phyloP scores from a whole-genome alignment of 2,329 filamentous ascomycete species.

The Cladosporium sphaerospermum region DNA sequence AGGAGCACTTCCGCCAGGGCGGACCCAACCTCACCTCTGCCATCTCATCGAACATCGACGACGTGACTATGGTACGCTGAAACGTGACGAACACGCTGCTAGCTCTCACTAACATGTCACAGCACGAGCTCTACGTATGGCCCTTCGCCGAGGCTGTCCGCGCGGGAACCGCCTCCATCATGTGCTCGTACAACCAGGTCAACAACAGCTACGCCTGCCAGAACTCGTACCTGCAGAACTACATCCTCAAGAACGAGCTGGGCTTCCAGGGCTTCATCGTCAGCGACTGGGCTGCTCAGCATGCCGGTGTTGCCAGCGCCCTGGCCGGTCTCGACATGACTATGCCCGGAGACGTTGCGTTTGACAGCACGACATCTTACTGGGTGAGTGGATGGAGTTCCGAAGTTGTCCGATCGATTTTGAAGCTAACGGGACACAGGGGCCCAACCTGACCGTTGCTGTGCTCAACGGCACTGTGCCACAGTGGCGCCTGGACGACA shows the following conservation, averaged over 20 bases:
- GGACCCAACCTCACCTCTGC: constrained; percentile 38
- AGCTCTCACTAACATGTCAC: constrained; percentile 40
- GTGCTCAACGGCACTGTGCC: constrained; percentile 86
- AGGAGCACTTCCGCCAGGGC: constrained; percentile 63
- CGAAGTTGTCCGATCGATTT: background rate
- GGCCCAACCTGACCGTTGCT: constrained; percentile 77
- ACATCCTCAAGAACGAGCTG: constrained; percentile 69
- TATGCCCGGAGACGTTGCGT: constrained; percentile 80
- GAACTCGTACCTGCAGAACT: constrained; percentile 70
- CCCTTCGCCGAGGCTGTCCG: constrained; percentile 47
- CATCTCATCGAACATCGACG: constrained; percentile 56
- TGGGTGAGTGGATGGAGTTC: background rate
- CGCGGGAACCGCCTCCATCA: constrained; percentile 45
- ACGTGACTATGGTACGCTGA: constrained; percentile 50
- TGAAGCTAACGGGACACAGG: constrained; percentile 31
- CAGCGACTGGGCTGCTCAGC: constrained; percentile 66
- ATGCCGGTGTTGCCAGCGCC: constrained; percentile 60
- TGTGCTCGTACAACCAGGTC: constrained; percentile 66
- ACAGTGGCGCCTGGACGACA: constrained; percentile 80
- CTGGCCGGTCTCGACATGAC: constrained; percentile 74
- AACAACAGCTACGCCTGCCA: constrained; percentile 75
- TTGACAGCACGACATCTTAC: constrained; percentile 62
- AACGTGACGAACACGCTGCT: background rate
- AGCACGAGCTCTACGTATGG: constrained; percentile 36
- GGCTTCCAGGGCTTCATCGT: constrained; percentile 77